Evolutionary conservation across 352 stramenopile species (phyloP), one percentile per base, ranked within the genome.

Genomic region (Salisapilia sapeloensis): DNA sequence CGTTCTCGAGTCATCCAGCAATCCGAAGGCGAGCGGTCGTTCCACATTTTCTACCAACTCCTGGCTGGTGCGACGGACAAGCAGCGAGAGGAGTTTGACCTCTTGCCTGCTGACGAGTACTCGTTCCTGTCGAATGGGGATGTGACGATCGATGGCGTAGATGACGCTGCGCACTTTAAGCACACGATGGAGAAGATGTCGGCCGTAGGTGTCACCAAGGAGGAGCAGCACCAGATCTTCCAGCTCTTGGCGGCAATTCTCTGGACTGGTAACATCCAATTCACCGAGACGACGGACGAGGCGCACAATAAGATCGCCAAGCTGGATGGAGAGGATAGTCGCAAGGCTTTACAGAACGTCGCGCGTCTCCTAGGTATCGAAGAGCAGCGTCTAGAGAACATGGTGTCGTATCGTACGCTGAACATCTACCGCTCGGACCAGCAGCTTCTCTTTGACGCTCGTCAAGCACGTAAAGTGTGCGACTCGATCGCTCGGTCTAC

Each of bases 41-140:
- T 94, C 52, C 85, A 96, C 59, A 48, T 83, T 13, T 96, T 96
- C 51, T 96, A 96, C 58, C 80, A 96, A 56, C 47, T 96, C 23
- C 57, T 94, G 24, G 56, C 71, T 0, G 78, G 72, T 24, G 76
- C 65, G 16, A 67, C 45, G 5, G 46, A 60, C 4, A 43, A 48
- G 2, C 63, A 85, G 17, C 54, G 51, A 5, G 47, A 56, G 34
- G 43, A 56, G 16, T 82, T 65, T 65, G 55, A 79, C 29, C 37
- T 85, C 29, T 53, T 53, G 0, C 56, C 32, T 11, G 42, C 63
- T 0, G 46, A 75, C 26, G 47, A 69, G 14, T 92, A 80, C 40
- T 51, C 70, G 21, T 80, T 80, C 15, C 40, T 92, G 10, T 56
- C 46, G 46, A 74, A 83, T 38, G 48, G 60, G 27, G 57, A 83